A percentile compares a stretch with the other conserved stretches of the same genome.
Conservation (phyloP, 2,329 filamentous ascomycete genomes). For the Venturia oleaginea region DNA sequence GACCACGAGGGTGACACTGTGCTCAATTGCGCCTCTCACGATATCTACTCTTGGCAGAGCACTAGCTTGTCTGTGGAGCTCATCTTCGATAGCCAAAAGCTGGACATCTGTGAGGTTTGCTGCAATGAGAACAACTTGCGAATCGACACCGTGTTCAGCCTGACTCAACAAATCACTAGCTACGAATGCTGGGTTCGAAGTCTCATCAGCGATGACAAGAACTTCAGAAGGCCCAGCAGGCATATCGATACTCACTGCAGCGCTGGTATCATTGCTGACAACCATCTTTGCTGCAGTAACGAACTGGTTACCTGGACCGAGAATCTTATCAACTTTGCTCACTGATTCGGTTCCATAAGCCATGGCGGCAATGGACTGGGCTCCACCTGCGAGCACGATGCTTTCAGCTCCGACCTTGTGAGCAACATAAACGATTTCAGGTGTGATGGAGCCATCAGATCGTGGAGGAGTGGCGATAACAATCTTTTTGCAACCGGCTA, state of each 20-base stretch:
- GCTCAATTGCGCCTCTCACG: slow-evolving; percentile 77
- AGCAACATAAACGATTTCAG: slow-evolving; percentile 94
- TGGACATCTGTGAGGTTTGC: slow-evolving; percentile 66
- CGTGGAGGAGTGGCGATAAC: slow-evolving; percentile 88
- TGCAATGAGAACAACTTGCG: slow-evolving; percentile 85
- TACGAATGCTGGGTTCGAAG: slow-evolving; percentile 86
- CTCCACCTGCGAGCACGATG: slow-evolving; percentile 91
- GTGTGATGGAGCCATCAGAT: slow-evolving; percentile 80
- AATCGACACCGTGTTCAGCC: slow-evolving; percentile 93
- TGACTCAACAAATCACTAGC: slow-evolving; percentile 91
- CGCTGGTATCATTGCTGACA: slow-evolving; percentile 93
- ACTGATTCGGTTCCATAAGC: slow-evolving; percentile 94
- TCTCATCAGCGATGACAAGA: slow-evolving; percentile 84
- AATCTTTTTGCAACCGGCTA: slow-evolving; percentile 91
- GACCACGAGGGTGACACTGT: slow-evolving; percentile 79
- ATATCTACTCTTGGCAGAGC: slow-evolving; percentile 87
- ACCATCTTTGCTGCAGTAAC: slow-evolving; percentile 98
- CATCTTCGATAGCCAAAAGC: slow-evolving; percentile 77
- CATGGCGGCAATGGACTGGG: slow-evolving; percentile 92
- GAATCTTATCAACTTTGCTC: slow-evolving; percentile 96
- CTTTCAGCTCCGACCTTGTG: slow-evolving; percentile 95
- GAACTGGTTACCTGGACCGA: slow-evolving; percentile 96
- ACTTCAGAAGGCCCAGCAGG: slow-evolving; percentile 94
- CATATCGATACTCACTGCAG: slow-evolving; percentile 95
- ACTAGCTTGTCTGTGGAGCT: slow-evolving; percentile 79